Base-by-base conservation (phyloP, 768 basidiomycete species). In the Suillus variegatus region DNA sequence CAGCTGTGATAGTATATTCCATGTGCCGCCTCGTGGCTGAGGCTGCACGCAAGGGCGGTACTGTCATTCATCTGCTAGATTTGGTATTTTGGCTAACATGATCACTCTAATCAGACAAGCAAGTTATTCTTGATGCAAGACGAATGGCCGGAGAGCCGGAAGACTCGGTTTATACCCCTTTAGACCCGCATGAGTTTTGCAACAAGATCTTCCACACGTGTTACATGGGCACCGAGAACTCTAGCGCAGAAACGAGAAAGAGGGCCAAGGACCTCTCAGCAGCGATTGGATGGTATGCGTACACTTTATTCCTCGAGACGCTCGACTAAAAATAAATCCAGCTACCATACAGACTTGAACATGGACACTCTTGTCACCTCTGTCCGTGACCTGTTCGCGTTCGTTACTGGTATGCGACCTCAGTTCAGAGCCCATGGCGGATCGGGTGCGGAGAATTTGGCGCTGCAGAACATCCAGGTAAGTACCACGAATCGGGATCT, bases 211-310 rank as follows among this genome's bases (percentile, higher is more conserved):
- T 99, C 81, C 96, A 99, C 76, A 97, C 96, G 0, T 97, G 95
- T 77, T 99, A 97, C 78, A 99, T 99, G 97, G 97, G 97, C 6
- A 99, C 97, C 0, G 93, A 95, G 76, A 96, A 99, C 75, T 98
- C 97, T 8, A 94, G 90, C 66, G 76, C 76, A 0, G 97, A 97
- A 71, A 99, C 97, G 8, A 82, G 94, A 13, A 79, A 83, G 66
- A 83, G 97, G 41, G 97, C 97, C 1, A 96, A 93, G 75, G 88
- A 91, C 52, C 85, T 99, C 4, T 87, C 93, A 7, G 84, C 88
- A 46, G 91, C 94, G 0, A 96, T 99, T 62, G 97, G 97, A 72
- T 91, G 93, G 96, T 94, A 68, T 61, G 80, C 16, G 56, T 40
- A 20, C 28, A 32, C 8, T 13, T 28, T 49, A 22, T 28, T 41